Conservation (phyloP, 495 filamentous ascomycete species). For the Penicillium macrosclerotiorum region DNA sequence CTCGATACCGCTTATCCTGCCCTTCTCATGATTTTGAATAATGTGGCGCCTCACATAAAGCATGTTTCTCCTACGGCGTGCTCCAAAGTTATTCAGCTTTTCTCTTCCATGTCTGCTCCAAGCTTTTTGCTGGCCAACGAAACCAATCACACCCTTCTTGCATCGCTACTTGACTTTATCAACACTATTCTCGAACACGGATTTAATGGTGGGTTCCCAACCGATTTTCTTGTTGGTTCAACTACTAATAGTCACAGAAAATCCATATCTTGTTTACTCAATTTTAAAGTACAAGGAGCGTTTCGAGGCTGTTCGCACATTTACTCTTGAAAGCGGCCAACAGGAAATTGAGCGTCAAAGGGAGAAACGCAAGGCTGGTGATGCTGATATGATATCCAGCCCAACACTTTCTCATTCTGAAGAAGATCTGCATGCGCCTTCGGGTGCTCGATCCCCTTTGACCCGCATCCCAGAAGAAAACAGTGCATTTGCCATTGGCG, state of each 20-base stretch:
- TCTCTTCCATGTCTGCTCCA: constrained; percentile 91
- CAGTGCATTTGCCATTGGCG: constrained; percentile 83
- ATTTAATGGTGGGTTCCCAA: constrained; percentile 63
- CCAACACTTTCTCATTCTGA: constrained; percentile 55
- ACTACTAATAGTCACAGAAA: constrained; percentile 52
- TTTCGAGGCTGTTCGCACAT: constrained; percentile 84
- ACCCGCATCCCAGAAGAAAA: constrained; percentile 79
- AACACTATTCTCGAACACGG: constrained; percentile 93
- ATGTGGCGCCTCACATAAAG: constrained; percentile 81
- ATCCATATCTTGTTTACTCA: constrained; percentile 77
- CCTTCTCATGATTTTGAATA: constrained; percentile 87
- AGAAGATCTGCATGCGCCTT: constrained; percentile 69
- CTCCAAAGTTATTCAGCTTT: constrained; percentile 83
- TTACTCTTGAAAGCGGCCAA: constrained; percentile 93
- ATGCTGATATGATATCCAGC: constrained; percentile 33
- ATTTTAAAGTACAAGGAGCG: constrained; percentile 76
- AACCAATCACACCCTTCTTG: constrained; percentile 78
- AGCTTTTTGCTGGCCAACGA: constrained; percentile 95
- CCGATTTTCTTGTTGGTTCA: background rate
- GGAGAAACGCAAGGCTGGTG: constrained; percentile 68
- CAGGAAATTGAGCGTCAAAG: constrained; percentile 86
- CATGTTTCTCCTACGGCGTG: constrained; percentile 71
- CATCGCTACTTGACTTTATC: constrained; percentile 83
- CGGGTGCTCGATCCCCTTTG: constrained; percentile 58
- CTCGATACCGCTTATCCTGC: constrained; percentile 92